Base-by-base conservation (phyloP, 306 rosid species). In the Inga oerstediana region DNA sequence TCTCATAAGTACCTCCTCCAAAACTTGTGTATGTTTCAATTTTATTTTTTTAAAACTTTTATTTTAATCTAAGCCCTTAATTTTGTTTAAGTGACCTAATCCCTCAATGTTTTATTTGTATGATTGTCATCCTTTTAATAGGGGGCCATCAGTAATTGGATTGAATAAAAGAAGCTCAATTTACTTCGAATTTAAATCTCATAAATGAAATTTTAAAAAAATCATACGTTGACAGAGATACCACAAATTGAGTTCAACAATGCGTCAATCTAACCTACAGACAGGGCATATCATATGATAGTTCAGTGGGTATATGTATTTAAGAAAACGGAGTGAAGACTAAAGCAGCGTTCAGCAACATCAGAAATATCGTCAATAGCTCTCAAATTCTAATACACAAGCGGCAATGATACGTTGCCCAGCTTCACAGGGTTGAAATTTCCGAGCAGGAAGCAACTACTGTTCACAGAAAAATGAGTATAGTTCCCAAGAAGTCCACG, bases 381-480 rank as follows among this genome's bases (percentile, higher is more conserved):
- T 16, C 52, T 48, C 13, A 4, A 52, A 52, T 52, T 54, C n/a
- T 17, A 51, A 69, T 61, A 20, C 11, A 78, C 82, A 83, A 32
- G 66, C 7, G 32, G 66, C 79, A 82, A 88, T 74, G 78, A 74
- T 74, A 80, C 91, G 59, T 74, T 72, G 71, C 70, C 81, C 79
- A 77, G 43, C 77, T 83, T 83, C 74, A 85, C 80, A 62, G 78
- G 37, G 78, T 78, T 78, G 74, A 74, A 74, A 43, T 24, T 72
- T 75, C 84, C 82, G 54, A 56, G 77, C 8, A 27, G 59, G 75
- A 73, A 44, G 76, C 5, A 20, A 68, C 61, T 70, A 69, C 80
- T 74, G 44, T 44, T 62, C 82, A 9, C 39, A 16, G 12, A 69
- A 77, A 77, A 61, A 61, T 61, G 52, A 76, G 62, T 73, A 65